Conservation (phyloP, 257 asterid genomes). For the Nicotiana tomentosiformis region DNA sequence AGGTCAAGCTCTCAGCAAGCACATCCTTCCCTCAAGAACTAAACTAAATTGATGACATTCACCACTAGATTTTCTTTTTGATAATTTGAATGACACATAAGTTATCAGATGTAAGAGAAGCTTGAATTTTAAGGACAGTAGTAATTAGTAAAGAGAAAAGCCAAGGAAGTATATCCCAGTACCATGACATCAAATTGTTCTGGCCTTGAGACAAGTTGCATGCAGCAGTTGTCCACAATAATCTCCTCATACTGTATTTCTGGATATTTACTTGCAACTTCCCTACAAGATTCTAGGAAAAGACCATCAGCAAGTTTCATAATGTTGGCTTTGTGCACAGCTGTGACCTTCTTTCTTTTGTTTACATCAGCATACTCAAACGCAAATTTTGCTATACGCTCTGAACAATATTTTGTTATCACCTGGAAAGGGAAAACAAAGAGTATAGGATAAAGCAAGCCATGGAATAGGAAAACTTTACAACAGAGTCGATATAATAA, state of each 20-base stretch:
- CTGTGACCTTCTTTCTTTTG: conserved; percentile 95
- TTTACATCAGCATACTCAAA: conserved; percentile 98
- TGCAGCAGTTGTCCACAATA: conserved; percentile 97
- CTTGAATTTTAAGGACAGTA: neutral
- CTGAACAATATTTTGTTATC: conserved; percentile 96
- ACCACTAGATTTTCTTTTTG: neutral
- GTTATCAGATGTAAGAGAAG: neutral
- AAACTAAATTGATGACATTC: neutral
- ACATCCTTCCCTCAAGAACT: neutral
- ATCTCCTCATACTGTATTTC: conserved; percentile 83
- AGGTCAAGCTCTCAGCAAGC: neutral
- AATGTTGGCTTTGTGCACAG: conserved; percentile 98
- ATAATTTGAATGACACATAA: neutral
- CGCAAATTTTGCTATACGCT: conserved; percentile 91
- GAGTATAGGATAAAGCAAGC: neutral
- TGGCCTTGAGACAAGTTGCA: conserved; percentile 33
- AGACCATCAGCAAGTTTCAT: conserved; percentile 99
- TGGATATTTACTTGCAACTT: conserved; percentile 84
- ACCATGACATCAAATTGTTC: conserved; percentile 27
- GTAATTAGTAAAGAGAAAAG: neutral
- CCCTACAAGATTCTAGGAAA: conserved; percentile 93
- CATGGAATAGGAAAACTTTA: neutral
- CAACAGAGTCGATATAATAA: neutral
- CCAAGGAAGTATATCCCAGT: neutral
- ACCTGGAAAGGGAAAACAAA: conserved; percentile 43